Percentiles rank a stretch among this genome's conserved stretches.
These are phyloP conservation scores for Nidula niveotomentosa DNA, from an alignment of 1,284 basidiomycete species.

Conservation along the genomic window DNA sequence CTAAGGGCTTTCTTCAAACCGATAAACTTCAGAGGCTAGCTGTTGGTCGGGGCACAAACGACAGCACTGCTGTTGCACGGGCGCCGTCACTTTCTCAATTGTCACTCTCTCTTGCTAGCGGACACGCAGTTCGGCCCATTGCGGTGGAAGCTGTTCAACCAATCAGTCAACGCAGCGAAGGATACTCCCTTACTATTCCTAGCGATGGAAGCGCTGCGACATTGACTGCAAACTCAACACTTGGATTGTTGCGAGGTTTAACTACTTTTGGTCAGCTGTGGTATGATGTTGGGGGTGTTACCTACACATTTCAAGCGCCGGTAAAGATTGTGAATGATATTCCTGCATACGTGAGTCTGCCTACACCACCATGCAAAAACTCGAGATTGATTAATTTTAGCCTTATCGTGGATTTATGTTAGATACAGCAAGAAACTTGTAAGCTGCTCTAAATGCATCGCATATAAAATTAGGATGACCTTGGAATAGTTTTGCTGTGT, in stretches of 20 bases:
- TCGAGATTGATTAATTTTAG: slow-evolving; percentile 28
- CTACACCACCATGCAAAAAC: background rate
- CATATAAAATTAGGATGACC: background rate
- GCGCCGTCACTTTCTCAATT: slow-evolving; percentile 20
- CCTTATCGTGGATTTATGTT: slow-evolving; percentile 81
- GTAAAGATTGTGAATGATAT: slow-evolving; percentile 52
- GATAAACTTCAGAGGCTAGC: slow-evolving; percentile 52
- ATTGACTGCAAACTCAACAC: slow-evolving; percentile 67
- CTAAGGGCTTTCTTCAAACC: slow-evolving; percentile 35
- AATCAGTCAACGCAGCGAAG: slow-evolving; percentile 60
- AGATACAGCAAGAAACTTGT: slow-evolving; percentile 64
- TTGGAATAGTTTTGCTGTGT: slow-evolving; percentile 51
- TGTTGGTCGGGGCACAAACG: slow-evolving; percentile 46
- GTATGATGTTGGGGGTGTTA: slow-evolving; percentile 50
- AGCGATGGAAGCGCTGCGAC: slow-evolving; percentile 56
- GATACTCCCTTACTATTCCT: slow-evolving; percentile 66
- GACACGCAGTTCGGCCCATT: slow-evolving; percentile 36
- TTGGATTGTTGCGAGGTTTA: slow-evolving; percentile 81
- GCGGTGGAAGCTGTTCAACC: slow-evolving; percentile 53
- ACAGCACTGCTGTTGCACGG: slow-evolving; percentile 15
- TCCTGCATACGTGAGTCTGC: slow-evolving; percentile 58
- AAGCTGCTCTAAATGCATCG: slow-evolving; percentile 9
- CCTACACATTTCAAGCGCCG: slow-evolving; percentile 63
- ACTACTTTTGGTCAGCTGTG: slow-evolving; percentile 83
- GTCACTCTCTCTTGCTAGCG: slow-evolving; percentile 31